phyloP scores from a whole-genome alignment of 768 basidiomycete species.

The Pleurotus djamor region DNA sequence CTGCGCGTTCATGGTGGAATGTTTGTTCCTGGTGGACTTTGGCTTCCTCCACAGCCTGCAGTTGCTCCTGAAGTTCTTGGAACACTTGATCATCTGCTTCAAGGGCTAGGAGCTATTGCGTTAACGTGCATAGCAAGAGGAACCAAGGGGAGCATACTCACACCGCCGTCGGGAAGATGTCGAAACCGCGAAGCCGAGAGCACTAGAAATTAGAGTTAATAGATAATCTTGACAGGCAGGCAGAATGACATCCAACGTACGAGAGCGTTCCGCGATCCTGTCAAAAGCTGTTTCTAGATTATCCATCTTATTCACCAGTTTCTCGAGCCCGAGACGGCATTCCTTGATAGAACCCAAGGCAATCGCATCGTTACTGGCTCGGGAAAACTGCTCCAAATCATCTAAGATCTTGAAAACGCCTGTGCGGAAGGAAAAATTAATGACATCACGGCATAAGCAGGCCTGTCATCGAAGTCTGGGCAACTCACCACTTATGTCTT shows the following conservation, averaged over 20 bases:
- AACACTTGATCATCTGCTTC: slow-evolving; percentile 77
- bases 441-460: slow-evolving; percentile 9
- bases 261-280: slow-evolving; percentile 78
- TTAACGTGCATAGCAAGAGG: slow-evolving; percentile 9
- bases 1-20: slow-evolving; percentile 57
- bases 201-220: slow-evolving; percentile 38
- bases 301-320: slow-evolving; percentile 76
- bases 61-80: slow-evolving; percentile 68
- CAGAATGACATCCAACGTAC: slow-evolving; percentile 40
- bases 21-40: slow-evolving; percentile 53
- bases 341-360: slow-evolving; percentile 59
- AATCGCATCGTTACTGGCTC: slow-evolving; percentile 38
- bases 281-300: slow-evolving; percentile 79
- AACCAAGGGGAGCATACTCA: slow-evolving; percentile 34
- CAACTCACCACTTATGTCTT: slow-evolving; percentile 71
- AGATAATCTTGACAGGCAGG: slow-evolving; percentile 6
- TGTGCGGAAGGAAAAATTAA: slow-evolving; percentile 23
- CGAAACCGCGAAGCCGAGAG: slow-evolving; percentile 73
- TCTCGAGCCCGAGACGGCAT: slow-evolving; percentile 61
- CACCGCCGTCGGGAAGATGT: slow-evolving; percentile 68
- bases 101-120: slow-evolving; percentile 40
- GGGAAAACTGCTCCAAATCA: slow-evolving; percentile 61
- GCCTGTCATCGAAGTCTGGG: background rate
- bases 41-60: slow-evolving; percentile 56
- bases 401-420: slow-evolving; percentile 61